phyloP scores from a whole-genome alignment of 2,329 filamentous ascomycete species.

The Fusarium caatingaense region DNA sequence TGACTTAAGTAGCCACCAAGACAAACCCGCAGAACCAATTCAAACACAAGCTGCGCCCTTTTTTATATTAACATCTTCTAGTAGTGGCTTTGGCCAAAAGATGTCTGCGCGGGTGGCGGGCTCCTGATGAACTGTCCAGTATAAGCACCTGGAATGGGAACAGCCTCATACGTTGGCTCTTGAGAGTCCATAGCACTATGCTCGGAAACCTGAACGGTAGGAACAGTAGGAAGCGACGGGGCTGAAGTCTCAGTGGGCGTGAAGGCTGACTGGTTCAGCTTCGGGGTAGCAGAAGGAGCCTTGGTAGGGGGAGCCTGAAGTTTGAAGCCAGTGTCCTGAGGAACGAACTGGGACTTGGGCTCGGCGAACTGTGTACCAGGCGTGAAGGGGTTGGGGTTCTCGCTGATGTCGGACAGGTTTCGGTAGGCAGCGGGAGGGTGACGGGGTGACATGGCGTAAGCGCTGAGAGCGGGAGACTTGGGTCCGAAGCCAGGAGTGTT shows the following conservation, averaged over 20 bases:
- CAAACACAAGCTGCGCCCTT: slow-evolving; percentile 12
- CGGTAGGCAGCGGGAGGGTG: slow-evolving; percentile 69
- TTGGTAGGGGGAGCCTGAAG: slow-evolving; percentile 86
- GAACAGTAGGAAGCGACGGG: slow-evolving; percentile 46
- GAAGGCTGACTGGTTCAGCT: slow-evolving; percentile 72
- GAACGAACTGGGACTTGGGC: slow-evolving; percentile 71
- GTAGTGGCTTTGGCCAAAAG: slow-evolving; percentile 54
- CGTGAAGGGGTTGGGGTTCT: slow-evolving; percentile 62
- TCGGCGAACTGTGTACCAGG: slow-evolving; percentile 68
- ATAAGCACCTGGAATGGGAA: slow-evolving; percentile 91
- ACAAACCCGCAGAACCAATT: slow-evolving; percentile 23
- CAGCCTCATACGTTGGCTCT: slow-evolving; percentile 85
- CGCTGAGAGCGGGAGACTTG: slow-evolving; percentile 66
- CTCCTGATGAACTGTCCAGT: slow-evolving; percentile 65
- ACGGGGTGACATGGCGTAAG: slow-evolving; percentile 68
- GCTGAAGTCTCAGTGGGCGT: slow-evolving; percentile 58
- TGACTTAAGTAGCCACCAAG: slow-evolving; percentile 21
- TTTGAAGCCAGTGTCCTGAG: slow-evolving; percentile 74
- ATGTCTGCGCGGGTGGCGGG: slow-evolving; percentile 59
- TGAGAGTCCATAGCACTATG: slow-evolving; percentile 79
- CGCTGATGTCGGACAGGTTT: slow-evolving; percentile 59
- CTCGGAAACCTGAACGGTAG: slow-evolving; percentile 64
- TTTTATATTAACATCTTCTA: slow-evolving; percentile 9
- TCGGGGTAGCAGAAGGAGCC: slow-evolving; percentile 81
- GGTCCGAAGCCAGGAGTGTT: slow-evolving; percentile 92